Evolutionary conservation across 306 rosid species (phyloP).

Genomic region (Prunus persica): DNA sequence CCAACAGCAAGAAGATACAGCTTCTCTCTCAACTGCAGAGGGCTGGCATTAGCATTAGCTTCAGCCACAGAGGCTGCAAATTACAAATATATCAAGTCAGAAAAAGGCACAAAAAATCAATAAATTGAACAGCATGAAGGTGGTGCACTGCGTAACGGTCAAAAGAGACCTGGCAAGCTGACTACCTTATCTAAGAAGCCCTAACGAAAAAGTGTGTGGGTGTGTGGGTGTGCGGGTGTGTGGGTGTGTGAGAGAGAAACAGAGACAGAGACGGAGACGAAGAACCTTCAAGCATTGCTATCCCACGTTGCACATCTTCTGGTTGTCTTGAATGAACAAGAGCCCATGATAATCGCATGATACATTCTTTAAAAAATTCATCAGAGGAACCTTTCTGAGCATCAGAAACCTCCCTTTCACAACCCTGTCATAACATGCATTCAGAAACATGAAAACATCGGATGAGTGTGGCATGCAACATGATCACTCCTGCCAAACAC

Average conservation of each 20-base stretch:
- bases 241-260: neutral
- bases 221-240: no score
- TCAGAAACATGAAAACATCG: slow-evolving; percentile 4
- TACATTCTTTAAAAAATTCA: slow-evolving; percentile 55
- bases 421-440: slow-evolving; percentile 46
- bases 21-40: slow-evolving; percentile 68
- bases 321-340: slow-evolving; percentile 85
- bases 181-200: neutral
- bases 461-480: neutral
- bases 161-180: neutral
- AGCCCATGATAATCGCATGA: slow-evolving; percentile 88
- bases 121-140: neutral
- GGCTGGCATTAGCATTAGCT: slow-evolving; percentile 32
- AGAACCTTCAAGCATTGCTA: slow-evolving; percentile 88
- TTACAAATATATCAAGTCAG: slow-evolving; percentile 7
- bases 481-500: neutral
- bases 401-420: slow-evolving; percentile 81
- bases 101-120: neutral
- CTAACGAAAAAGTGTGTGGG: neutral
- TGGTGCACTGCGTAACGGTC: neutral
- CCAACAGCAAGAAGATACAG: slow-evolving; percentile 91
- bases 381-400: slow-evolving; percentile 57
- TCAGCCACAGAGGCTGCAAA: slow-evolving; percentile 58
- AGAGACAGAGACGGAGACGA: neutral
- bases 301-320: slow-evolving; percentile 87